phyloP scores from a whole-genome alignment of 164 flowering plant genomes.

The Taxillus chinensis region DNA sequence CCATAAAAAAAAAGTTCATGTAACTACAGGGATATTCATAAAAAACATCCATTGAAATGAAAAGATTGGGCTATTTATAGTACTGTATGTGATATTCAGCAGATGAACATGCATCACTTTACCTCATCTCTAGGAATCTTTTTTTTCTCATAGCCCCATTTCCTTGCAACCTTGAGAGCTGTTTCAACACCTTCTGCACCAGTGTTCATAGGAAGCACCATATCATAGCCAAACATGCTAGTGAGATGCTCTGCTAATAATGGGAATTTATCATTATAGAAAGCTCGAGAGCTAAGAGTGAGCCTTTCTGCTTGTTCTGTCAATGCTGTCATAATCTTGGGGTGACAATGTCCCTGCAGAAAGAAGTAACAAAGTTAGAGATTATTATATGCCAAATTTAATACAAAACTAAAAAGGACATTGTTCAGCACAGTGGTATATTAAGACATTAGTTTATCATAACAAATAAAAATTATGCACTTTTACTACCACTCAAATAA shows the following conservation, averaged over 20 bases:
- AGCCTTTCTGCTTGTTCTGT: slow-evolving; percentile 72
- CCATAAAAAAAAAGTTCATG: too few species aligned
- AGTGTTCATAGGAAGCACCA: slow-evolving; percentile 98
- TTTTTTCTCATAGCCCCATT: slow-evolving; percentile 93
- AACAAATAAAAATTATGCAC: too few species aligned
- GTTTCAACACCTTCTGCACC: slow-evolving; percentile 99
- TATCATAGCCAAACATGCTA: slow-evolving; percentile 78
- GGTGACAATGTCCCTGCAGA: slow-evolving; percentile 94
- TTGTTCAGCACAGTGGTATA: neutral
- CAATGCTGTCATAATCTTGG: slow-evolving; percentile 74
- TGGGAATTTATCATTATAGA: slow-evolving; percentile 85
- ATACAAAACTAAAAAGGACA: neutral
- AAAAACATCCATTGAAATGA: neutral
- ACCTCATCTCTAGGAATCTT: slow-evolving; percentile 83
- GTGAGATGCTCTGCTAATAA: slow-evolving; percentile 64
- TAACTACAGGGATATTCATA: too few species aligned
- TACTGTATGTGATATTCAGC: neutral
- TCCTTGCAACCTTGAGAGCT: slow-evolving; percentile 82
- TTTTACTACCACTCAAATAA: too few species aligned
- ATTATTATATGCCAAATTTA: neutral
- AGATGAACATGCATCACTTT: slow-evolving; percentile 4
- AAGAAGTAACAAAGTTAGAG: slow-evolving; percentile 1
- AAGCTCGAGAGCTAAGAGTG: slow-evolving; percentile 92
- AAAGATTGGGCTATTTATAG: neutral
- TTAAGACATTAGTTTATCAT: too few species aligned